A percentile compares a stretch with the other conserved stretches of the same genome.
Conservation (phyloP, 106 monocot species). For the Allium sativum region DNA sequence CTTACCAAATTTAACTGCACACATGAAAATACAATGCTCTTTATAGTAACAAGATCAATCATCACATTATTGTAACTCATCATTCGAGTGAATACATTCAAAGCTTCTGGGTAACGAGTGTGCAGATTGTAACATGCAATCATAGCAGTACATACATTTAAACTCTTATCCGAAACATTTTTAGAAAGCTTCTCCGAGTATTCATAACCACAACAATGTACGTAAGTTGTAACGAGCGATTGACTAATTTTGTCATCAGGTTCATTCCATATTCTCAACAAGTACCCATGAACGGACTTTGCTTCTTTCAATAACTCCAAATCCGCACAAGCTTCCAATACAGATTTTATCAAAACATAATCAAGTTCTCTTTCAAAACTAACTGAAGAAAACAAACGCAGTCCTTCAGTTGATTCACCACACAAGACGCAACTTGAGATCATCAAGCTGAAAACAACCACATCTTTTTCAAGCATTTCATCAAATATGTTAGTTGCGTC, state of each 20-base stretch:
- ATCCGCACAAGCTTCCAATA: conserved; percentile 14
- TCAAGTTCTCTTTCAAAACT: conserved; percentile 7
- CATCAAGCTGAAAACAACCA: conserved; percentile 16
- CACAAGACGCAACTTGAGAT: conserved; percentile 9
- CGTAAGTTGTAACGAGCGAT: conserved; percentile 10
- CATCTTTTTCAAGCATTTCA: conserved; percentile 13
- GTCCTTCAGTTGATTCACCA: neutral
- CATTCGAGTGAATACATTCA: conserved; percentile 6
- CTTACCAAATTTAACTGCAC: conserved; percentile 6
- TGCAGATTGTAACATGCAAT: conserved; percentile 17
- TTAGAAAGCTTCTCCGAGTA: conserved; percentile 10
- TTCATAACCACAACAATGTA: conserved; percentile 5
- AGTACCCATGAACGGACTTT: conserved; percentile 14
- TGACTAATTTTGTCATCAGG: conserved; percentile 2
- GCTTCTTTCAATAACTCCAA: conserved; percentile 8
- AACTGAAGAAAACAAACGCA: conserved; percentile 11
- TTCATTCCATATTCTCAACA: conserved; percentile 6
- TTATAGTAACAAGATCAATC: conserved; percentile 9
- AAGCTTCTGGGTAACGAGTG: conserved; percentile 15
- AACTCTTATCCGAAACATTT: neutral
- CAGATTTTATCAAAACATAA: conserved; percentile 1
- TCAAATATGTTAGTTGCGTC: conserved; percentile 8
- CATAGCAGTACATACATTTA: conserved; percentile 16
- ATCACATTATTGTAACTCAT: neutral
- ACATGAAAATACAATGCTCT: conserved; percentile 10